Conservation (phyloP, 1,284 basidiomycete species). For the Trichosporon sp. region DNA sequence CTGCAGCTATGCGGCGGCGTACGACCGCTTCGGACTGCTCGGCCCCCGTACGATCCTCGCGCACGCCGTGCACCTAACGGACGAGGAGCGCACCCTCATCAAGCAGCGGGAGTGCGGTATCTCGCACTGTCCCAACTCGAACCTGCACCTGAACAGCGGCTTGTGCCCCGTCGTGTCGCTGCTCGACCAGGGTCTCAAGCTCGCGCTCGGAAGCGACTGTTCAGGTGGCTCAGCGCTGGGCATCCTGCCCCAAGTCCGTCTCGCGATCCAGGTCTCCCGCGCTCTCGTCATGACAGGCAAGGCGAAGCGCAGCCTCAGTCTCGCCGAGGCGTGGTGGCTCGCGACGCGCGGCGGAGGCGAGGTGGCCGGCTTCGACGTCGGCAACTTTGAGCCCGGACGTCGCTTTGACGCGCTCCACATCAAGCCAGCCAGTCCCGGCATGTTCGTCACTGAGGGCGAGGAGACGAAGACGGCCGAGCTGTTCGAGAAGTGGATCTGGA, state of each 20-base stretch:
- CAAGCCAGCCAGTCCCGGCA: slow-evolving; percentile 65
- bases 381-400: slow-evolving; percentile 77
- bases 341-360: slow-evolving; percentile 90
- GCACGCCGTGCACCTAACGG: slow-evolving; percentile 74
- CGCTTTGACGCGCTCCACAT: slow-evolving; percentile 86
- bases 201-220: slow-evolving; percentile 87
- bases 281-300: slow-evolving; percentile 59
- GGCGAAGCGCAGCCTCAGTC: slow-evolving; percentile 59
- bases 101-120: slow-evolving; percentile 71
- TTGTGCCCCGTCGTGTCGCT: slow-evolving; percentile 70
- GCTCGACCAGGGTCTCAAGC: slow-evolving; percentile 58
- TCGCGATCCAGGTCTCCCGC: slow-evolving; percentile 82
- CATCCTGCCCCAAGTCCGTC: slow-evolving; percentile 77
- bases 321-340: slow-evolving; percentile 80
- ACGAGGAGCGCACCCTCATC: slow-evolving; percentile 73
- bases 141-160: slow-evolving; percentile 86
- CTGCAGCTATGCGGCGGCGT: slow-evolving; percentile 72
- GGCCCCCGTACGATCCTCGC: slow-evolving; percentile 80
- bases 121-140: slow-evolving; percentile 90
- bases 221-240: slow-evolving; percentile 86
- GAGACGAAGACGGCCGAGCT: slow-evolving; percentile 36
- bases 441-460: slow-evolving; percentile 49
- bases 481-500: slow-evolving; percentile 59
- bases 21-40: slow-evolving; percentile 77
- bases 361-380: slow-evolving; percentile 74